A percentile compares a stretch with the other conserved stretches of the same genome.
These are phyloP conservation scores for Solanum microdontum DNA, from an alignment of 257 asterid genomes.

Conservation along the genomic window DNA sequence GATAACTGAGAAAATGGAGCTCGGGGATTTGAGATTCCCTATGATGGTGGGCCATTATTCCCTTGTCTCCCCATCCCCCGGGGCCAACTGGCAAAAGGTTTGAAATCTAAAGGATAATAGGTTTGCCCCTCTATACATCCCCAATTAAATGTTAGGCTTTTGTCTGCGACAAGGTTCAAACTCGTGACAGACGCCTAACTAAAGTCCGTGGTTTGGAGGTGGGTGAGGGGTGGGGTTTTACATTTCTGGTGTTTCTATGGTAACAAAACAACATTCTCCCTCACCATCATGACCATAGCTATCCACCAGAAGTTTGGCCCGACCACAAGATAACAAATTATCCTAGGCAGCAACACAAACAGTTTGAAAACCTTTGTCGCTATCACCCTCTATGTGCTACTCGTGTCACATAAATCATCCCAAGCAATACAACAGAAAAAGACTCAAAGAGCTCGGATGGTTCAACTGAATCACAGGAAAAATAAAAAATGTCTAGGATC, in stretches of 20 bases:
- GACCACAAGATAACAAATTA: not conserved
- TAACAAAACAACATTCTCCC: not conserved
- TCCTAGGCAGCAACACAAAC: not conserved
- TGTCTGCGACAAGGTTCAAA: not conserved
- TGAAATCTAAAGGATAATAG: not conserved
- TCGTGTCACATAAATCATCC: not conserved
- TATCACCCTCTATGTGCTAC: not conserved
- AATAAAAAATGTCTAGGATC: not conserved
- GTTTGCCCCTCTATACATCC: not conserved
- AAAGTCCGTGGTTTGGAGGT: not conserved
- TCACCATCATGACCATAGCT: not conserved
- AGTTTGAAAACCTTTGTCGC: not conserved
- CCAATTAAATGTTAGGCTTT: not conserved
- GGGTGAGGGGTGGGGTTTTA: not conserved
- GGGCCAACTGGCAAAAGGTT: not conserved
- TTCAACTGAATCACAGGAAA: not conserved
- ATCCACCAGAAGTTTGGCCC: not conserved
- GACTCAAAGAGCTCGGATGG: not conserved
- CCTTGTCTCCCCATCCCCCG: not conserved
- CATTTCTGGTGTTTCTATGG: not conserved
- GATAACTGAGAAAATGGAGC: not conserved
- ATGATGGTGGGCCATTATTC: not conserved
- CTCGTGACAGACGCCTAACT: not conserved
- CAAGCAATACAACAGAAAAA: not conserved
- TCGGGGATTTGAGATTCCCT: not conserved